Evolutionary conservation across 345 rosid species (phyloP).

Genomic region (Linum lewisii): DNA sequence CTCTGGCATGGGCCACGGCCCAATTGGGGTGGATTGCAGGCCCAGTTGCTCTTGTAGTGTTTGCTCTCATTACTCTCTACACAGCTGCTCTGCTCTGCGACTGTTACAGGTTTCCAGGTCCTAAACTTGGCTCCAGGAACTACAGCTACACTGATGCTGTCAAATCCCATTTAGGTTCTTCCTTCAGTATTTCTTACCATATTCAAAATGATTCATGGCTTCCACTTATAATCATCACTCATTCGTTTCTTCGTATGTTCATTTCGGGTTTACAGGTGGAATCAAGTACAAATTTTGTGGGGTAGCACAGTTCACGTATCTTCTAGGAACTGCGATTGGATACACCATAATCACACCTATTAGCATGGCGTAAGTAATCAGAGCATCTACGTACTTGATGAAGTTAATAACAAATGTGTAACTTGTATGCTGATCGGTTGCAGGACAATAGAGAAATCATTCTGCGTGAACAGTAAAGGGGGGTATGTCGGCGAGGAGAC

Average conservation of each 20-base stretch:
- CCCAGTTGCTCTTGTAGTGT: conserved; percentile 47
- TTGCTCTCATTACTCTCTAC: conserved; percentile 66
- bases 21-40: conserved; percentile 91
- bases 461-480: conserved; percentile 58
- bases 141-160: conserved; percentile 88
- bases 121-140: conserved; percentile 59
- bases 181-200: too few species aligned
- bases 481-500: not conserved
- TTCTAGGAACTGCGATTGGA: conserved; percentile 61
- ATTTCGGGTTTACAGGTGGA: conserved; percentile 29
- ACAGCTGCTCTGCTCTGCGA: conserved; percentile 77
- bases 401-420: not conserved
- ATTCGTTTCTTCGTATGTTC: not conserved
- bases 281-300: conserved; percentile 56
- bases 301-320: conserved; percentile 69
- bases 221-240: too few species aligned
- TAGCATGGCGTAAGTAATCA: conserved; percentile 71
- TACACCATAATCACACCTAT: conserved; percentile 86
- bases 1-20: conserved; percentile 81
- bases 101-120: conserved; percentile 60
- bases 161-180: conserved; percentile 52
- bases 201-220: too few species aligned
- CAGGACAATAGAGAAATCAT: conserved; percentile 74
- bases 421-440: too few species aligned
- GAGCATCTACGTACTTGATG: not conserved